Conservation (phyloP, 768 basidiomycete species). For the Pleurotus giganteus region DNA sequence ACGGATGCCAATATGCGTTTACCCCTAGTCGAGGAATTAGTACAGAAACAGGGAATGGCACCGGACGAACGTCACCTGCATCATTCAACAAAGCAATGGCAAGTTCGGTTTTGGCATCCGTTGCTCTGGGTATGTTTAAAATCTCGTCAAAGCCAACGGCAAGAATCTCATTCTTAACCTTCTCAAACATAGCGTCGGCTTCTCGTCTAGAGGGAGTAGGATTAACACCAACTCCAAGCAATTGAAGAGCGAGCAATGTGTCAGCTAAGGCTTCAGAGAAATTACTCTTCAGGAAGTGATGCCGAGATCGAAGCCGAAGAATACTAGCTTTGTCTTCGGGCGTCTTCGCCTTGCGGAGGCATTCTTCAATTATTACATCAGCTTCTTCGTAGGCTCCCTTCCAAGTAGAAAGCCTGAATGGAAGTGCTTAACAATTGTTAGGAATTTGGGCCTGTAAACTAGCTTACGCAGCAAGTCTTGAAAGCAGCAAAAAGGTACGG, state of each 20-base stretch:
- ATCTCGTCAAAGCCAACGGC: constrained; percentile 71
- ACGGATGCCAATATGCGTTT: constrained; percentile 70
- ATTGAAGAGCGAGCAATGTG: constrained; percentile 55
- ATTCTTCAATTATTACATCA: constrained; percentile 52
- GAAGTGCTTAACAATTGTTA: neutral
- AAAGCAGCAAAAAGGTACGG: constrained; percentile 51
- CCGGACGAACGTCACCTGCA: constrained; percentile 41
- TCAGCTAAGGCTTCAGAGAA: constrained; percentile 56
- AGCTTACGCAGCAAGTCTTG: constrained; percentile 62
- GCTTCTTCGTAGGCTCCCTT: constrained; percentile 58
- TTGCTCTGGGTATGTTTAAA: constrained; percentile 57
- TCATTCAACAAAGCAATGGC: constrained; percentile 68
- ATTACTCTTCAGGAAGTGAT: constrained; percentile 60
- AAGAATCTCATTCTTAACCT: constrained; percentile 68
- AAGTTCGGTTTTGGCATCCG: constrained; percentile 57
- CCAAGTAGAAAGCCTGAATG: constrained; percentile 57
- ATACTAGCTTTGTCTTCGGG: constrained; percentile 56
- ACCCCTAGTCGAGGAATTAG: constrained; percentile 37
- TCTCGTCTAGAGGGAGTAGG: constrained; percentile 49
- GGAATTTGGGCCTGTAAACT: neutral
- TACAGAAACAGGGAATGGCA: neutral
- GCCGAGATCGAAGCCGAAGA: constrained; percentile 59
- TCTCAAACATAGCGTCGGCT: constrained; percentile 64
- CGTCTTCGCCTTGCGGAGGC: constrained; percentile 43
- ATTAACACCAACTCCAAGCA: constrained; percentile 62